Evolutionary conservation across 805 yeast species (phyloP).

Genomic region (Jamesozyma hellenica): DNA sequence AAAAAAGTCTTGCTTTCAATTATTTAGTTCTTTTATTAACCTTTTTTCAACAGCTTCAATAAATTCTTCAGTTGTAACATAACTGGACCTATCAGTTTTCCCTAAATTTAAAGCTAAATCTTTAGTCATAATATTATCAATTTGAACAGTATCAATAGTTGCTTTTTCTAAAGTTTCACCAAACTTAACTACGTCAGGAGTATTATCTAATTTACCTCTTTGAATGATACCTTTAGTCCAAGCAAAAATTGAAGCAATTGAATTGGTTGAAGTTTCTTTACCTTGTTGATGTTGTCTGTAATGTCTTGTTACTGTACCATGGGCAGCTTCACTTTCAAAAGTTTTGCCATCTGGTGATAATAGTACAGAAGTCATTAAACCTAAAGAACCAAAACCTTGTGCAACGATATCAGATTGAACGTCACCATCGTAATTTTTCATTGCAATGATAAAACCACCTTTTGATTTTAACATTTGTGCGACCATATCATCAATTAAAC

Average conservation of each 20-base stretch:
- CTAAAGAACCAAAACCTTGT: slow-evolving; percentile 94
- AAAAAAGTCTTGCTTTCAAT: too few relatives aligned
- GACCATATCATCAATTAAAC: slow-evolving; percentile 96
- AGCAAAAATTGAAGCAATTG: slow-evolving; percentile 94
- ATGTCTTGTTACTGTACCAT: slow-evolving; percentile 96
- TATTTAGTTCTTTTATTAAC: slow-evolving; percentile 30
- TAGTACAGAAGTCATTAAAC: slow-evolving; percentile 94
- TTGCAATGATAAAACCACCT: slow-evolving; percentile 91
- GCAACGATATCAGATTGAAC: slow-evolving; percentile 95
- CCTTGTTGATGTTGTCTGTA: slow-evolving; percentile 94
- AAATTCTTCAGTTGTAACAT: slow-evolving; percentile 88
- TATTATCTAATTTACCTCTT: slow-evolving; percentile 80
- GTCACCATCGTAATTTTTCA: slow-evolving; percentile 97
- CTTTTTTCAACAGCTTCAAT: slow-evolving; percentile 70
- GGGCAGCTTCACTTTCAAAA: slow-evolving; percentile 97
- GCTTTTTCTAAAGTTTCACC: slow-evolving; percentile 75
- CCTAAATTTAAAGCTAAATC: slow-evolving; percentile 89
- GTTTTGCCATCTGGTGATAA: slow-evolving; percentile 95
- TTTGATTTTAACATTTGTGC: slow-evolving; percentile 95
- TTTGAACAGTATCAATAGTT: slow-evolving; percentile 72
- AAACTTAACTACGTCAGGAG: slow-evolving; percentile 76
- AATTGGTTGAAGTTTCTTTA: slow-evolving; percentile 92
- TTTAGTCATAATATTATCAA: slow-evolving; percentile 88
- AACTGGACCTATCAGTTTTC: slow-evolving; percentile 67
- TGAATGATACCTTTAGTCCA: slow-evolving; percentile 92